Conservation (phyloP, 768 basidiomycete genomes). For the Lentinula raphanica region DNA sequence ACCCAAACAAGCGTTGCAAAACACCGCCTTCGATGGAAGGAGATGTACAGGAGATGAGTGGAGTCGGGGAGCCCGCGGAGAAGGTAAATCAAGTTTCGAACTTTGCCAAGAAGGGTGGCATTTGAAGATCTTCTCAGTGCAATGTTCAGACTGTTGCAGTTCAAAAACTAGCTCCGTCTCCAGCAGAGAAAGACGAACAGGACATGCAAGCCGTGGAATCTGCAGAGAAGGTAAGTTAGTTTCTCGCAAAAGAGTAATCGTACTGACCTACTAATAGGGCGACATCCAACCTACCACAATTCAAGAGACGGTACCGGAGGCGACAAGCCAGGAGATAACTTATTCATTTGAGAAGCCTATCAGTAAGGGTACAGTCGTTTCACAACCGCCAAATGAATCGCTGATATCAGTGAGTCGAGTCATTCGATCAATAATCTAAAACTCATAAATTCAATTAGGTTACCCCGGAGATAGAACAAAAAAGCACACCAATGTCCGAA, state of each 20-base stretch:
- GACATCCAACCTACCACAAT: neutral
- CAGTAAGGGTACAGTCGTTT: neutral
- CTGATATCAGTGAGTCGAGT: neutral
- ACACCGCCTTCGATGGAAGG: no score
- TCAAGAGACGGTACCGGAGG: neutral
- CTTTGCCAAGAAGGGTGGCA: no score
- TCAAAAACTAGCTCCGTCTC: no score
- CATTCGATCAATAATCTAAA: neutral
- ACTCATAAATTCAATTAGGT: neutral
- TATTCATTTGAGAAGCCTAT: neutral
- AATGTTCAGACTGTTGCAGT: no score
- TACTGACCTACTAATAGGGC: neutral
- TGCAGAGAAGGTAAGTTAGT: neutral
- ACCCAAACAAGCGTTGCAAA: constrained; percentile 30
- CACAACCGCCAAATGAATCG: neutral
- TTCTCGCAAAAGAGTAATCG: neutral
- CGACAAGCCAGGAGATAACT: neutral
- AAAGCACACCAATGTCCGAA: neutral
- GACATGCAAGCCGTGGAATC: neutral
- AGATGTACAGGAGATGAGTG: no score
- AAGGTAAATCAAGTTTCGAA: no score
- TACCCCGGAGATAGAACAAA: neutral
- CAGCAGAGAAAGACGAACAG: constrained; percentile 13
- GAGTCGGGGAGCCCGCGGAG: no score
- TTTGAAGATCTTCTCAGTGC: no score